Evolutionary conservation across 345 rosid genomes (phyloP).

Genomic region (Luvunga scandens): DNA sequence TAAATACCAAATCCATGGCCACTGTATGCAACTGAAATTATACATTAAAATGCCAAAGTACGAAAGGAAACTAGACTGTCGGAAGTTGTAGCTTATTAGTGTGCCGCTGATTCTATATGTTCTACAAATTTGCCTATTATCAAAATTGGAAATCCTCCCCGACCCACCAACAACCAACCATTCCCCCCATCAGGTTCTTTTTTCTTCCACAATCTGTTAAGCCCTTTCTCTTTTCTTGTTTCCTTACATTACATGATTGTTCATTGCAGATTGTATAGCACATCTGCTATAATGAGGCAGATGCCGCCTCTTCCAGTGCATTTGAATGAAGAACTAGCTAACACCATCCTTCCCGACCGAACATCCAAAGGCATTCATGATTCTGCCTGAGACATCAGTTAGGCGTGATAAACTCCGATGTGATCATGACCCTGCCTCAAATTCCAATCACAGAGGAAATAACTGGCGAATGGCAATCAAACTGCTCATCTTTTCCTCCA

Average conservation of each 20-base stretch:
- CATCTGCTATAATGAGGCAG: conserved; percentile 62
- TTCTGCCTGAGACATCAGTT: background rate
- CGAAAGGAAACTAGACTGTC: background rate
- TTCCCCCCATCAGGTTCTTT: background rate
- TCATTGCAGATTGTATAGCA: conserved; percentile 51
- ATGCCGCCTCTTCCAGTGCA: conserved; percentile 67
- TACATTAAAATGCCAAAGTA: background rate
- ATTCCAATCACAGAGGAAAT: background rate
- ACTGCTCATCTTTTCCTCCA: conserved; percentile 1
- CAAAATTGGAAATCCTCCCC: background rate
- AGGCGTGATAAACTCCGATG: background rate
- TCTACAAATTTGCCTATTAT: background rate
- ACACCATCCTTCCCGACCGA: conserved; percentile 36
- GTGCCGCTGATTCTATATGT: background rate
- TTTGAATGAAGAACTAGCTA: conserved; percentile 51
- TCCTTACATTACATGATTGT: background rate
- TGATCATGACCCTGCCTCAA: background rate
- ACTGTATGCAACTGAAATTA: background rate
- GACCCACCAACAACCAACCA: no score
- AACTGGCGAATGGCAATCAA: background rate
- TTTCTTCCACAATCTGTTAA: background rate
- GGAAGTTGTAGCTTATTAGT: background rate
- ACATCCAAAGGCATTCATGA: conserved; percentile 31
- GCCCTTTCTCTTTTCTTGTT: background rate
- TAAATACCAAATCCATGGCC: background rate